Percentiles rank a stretch among this genome's conserved stretches.
phyloP scores from a whole-genome alignment of 2,329 filamentous ascomycete species.

The Xylariaceae sp. region DNA sequence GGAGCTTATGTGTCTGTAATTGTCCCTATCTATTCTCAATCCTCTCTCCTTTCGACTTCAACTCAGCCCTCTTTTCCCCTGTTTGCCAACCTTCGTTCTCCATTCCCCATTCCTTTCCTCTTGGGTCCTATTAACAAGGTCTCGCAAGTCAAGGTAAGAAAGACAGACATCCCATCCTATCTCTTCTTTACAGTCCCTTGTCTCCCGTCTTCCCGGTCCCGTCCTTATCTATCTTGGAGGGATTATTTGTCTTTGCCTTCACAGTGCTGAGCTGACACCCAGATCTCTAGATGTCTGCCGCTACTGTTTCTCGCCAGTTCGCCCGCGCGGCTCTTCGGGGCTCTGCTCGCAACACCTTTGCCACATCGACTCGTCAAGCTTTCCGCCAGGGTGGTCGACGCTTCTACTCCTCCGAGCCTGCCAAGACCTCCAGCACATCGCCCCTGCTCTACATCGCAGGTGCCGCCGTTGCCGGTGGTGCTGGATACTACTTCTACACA shows the following conservation, averaged over 20 bases:
- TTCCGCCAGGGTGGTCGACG: constrained; percentile 72
- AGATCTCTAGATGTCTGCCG: constrained; percentile 37
- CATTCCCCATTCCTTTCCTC: not conserved
- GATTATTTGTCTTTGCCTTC: no score
- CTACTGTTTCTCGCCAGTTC: constrained; percentile 45
- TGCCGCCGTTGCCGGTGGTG: constrained; percentile 55
- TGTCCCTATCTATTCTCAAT: not conserved
- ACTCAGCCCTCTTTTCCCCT: no score
- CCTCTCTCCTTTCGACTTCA: constrained; percentile 1
- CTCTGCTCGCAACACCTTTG: constrained; percentile 53
- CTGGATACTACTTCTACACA: constrained; percentile 61
- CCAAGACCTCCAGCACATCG: constrained; percentile 44
- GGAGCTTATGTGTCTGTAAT: not conserved
- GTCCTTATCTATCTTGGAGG: no score
- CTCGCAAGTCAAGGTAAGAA: not conserved
- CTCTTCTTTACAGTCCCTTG: not conserved
- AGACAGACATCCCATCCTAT: not conserved
- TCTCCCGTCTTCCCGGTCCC: not conserved
- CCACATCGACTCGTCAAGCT: constrained; percentile 56
- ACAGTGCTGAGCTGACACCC: constrained; percentile 11
- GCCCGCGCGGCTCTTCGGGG: constrained; percentile 55
- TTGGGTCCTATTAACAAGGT: not conserved
- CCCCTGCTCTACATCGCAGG: constrained; percentile 53
- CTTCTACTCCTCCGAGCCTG: constrained; percentile 69
- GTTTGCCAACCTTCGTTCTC: not conserved